phyloP scores from a whole-genome alignment of 495 filamentous ascomycete species.

The Hamigera avellanea region DNA sequence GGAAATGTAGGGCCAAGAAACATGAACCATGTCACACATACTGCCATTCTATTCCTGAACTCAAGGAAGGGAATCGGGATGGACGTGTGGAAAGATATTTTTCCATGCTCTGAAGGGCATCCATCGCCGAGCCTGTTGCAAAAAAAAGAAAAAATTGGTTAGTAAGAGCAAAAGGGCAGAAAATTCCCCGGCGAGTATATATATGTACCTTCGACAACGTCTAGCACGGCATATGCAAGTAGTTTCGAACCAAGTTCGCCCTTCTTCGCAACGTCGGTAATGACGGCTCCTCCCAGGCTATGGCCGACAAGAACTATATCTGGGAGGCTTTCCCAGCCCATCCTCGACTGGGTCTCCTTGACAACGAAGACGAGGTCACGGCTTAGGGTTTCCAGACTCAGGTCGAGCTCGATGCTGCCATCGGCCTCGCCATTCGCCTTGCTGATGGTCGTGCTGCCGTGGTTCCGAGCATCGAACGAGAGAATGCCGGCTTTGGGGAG shows the following conservation, averaged over 20 bases:
- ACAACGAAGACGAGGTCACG: constrained; percentile 63
- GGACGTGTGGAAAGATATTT: constrained; percentile 81
- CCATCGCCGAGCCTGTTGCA: constrained; percentile 54
- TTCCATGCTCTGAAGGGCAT: constrained; percentile 92
- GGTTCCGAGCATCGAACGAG: constrained; percentile 73
- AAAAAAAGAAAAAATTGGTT: neutral
- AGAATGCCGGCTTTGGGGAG: constrained; percentile 76
- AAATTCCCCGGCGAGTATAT: neutral
- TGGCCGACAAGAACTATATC: constrained; percentile 82
- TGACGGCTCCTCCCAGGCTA: constrained; percentile 88
- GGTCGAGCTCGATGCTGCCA: constrained; percentile 35
- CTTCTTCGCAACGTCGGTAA: constrained; percentile 66
- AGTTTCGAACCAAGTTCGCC: constrained; percentile 53
- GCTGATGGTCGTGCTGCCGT: constrained; percentile 47
- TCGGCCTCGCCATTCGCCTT: constrained; percentile 16
- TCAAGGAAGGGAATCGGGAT: constrained; percentile 56
- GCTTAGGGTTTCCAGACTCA: constrained; percentile 58
- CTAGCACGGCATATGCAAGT: constrained; percentile 81
- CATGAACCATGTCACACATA: too few relatives aligned
- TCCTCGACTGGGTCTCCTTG: constrained; percentile 44
- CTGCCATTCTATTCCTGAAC: constrained; percentile 90
- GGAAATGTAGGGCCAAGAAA: too few relatives aligned
- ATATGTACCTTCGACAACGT: constrained; percentile 75
- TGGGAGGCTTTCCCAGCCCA: constrained; percentile 64
- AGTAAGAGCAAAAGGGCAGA: too few relatives aligned